Evolutionary conservation across 345 rosid species (phyloP).

Genomic region (Eucalyptus curtisii): DNA sequence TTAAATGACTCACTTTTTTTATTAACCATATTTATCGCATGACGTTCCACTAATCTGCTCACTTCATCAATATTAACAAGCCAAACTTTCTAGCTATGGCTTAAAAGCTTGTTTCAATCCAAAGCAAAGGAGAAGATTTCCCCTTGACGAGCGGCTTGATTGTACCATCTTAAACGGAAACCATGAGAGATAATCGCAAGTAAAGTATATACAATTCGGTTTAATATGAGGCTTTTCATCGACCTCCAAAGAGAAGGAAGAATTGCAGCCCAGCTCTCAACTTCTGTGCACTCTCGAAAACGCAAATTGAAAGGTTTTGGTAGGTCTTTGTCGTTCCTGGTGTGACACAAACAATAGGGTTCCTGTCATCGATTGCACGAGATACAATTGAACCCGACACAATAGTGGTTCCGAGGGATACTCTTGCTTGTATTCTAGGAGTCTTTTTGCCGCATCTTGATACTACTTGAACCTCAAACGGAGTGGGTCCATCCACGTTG

Average conservation of each 20-base stretch:
- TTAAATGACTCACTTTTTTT: no score
- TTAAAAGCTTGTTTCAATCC: no score
- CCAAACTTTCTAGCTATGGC: neutral
- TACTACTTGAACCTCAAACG: neutral
- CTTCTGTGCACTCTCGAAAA: neutral
- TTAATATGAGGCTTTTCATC: neutral
- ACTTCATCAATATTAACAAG: no score
- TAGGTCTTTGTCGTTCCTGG: no score
- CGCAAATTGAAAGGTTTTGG: no score
- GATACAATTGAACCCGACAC: neutral
- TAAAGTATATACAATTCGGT: neutral
- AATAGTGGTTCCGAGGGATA: no score
- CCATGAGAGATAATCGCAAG: neutral
- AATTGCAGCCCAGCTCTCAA: neutral
- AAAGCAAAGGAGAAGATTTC: no score
- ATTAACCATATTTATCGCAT: no score
- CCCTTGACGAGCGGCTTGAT: no score
- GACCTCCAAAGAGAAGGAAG: neutral
- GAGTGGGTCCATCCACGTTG: neutral
- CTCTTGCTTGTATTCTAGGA: neutral
- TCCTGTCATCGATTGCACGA: neutral
- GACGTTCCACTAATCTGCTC: no score
- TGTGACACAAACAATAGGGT: neutral
- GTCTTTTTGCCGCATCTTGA: rapidly evolving
- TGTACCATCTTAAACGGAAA: no score